phyloP scores from a whole-genome alignment of 83 land plant species.

The Diphasiastrum complanatum region DNA sequence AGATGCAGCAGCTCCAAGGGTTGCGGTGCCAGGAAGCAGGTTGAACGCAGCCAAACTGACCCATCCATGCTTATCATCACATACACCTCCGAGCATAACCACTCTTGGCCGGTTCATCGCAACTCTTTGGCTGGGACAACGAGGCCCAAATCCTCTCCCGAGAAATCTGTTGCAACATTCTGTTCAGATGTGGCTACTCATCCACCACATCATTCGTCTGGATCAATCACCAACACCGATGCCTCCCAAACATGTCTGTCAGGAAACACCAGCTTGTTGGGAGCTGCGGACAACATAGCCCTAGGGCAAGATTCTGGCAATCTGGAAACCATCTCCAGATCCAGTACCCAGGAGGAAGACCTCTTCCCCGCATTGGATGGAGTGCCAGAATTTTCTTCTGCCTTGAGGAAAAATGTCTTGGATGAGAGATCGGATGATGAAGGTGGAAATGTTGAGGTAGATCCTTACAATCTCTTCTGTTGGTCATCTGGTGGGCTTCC shows the following conservation, averaged over 20 bases:
- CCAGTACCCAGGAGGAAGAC: conserved; percentile 20
- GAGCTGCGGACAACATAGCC: neutral
- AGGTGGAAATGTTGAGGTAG: neutral
- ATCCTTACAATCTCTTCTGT: conserved; percentile 17
- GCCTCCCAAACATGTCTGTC: no score
- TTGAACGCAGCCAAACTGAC: conserved; percentile 19
- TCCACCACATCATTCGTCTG: neutral
- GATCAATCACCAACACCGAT: conserved; percentile 2
- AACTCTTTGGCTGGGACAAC: conserved; percentile 16
- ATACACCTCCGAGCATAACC: conserved; percentile 24
- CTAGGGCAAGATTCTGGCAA: neutral
- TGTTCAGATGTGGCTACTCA: neutral
- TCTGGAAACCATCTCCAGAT: neutral
- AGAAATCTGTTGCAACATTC: neutral
- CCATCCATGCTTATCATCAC: conserved; percentile 22
- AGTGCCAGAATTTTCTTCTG: conserved; percentile 4
- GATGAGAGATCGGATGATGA: conserved; percentile 16
- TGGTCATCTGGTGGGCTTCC: conserved; percentile 11
- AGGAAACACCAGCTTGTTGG: no score
- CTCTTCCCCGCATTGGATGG: conserved; percentile 18
- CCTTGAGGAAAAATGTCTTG: neutral
- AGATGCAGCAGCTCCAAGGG: conserved; percentile 27
- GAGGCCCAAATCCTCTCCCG: neutral
- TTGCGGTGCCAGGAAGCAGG: conserved; percentile 18
- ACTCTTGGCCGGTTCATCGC: conserved; percentile 21